Evolutionary conservation across 805 yeast species (phyloP).

Genomic region (Saccharomycopsis capsularis): DNA sequence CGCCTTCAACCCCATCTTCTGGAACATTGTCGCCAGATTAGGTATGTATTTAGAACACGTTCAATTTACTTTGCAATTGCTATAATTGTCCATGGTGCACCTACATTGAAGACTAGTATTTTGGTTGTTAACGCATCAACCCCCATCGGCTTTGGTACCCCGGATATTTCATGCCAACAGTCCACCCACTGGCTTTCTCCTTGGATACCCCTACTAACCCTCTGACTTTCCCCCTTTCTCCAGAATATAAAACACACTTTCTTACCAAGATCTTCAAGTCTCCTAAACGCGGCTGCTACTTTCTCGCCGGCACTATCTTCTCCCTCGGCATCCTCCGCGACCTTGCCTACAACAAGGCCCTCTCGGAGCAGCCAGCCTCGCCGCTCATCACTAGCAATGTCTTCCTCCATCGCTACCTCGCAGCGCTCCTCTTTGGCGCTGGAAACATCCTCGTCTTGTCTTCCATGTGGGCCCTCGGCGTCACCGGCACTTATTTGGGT

Average conservation of each 20-base stretch:
- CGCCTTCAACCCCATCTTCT: conserved; percentile 87
- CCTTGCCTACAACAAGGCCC: conserved; percentile 61
- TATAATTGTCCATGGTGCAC: too few species aligned
- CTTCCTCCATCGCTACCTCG: conserved; percentile 39
- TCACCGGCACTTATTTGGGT: conserved; percentile 94
- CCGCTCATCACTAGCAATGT: conserved; percentile 37
- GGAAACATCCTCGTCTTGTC: conserved; percentile 78
- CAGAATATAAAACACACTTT: conserved; percentile 69
- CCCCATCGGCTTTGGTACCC: too few species aligned
- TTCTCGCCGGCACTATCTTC: conserved; percentile 77
- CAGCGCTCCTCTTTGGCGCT: conserved; percentile 45
- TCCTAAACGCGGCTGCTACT: conserved; percentile 73
- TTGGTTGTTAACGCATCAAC: too few species aligned
- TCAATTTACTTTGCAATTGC: too few species aligned
- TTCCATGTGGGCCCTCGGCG: conserved; percentile 89
- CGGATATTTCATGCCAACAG: too few species aligned
- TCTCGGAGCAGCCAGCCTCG: conserved; percentile 63
- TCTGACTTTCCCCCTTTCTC: too few species aligned
- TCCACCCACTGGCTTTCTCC: not conserved
- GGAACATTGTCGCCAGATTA: conserved; percentile 87
- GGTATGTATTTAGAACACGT: conserved; percentile 32
- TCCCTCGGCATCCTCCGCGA: conserved; percentile 81
- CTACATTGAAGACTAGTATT: too few species aligned
- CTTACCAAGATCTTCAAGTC: conserved; percentile 71
- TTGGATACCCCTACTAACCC: not conserved